These are phyloP conservation scores for Fusarium irregulare DNA, from an alignment of 2,329 filamentous ascomycete species.

Conservation along the genomic window DNA sequence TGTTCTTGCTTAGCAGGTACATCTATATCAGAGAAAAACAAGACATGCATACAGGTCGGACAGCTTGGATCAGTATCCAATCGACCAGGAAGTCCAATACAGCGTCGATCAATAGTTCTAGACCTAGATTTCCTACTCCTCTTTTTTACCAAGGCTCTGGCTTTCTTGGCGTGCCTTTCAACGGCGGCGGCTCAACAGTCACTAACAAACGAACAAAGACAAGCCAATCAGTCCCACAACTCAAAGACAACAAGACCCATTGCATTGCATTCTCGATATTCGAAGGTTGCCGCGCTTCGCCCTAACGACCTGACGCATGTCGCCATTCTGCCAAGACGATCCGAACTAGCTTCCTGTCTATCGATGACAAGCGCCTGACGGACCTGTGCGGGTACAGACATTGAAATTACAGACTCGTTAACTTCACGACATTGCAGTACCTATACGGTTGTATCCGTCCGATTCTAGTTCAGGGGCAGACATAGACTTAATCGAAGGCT, in stretches of 20 bases:
- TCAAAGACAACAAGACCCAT: constrained; percentile 17
- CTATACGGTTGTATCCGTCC: neutral
- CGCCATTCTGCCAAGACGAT: constrained; percentile 36
- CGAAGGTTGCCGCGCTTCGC: constrained; percentile 35
- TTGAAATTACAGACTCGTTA: constrained; percentile 27
- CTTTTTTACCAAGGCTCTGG: constrained; percentile 3
- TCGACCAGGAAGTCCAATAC: constrained; percentile 8
- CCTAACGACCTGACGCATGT: constrained; percentile 33
- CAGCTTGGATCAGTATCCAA: constrained; percentile 12
- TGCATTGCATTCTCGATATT: constrained; percentile 6
- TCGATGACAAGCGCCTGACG: constrained; percentile 31
- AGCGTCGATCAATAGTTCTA: constrained; percentile 40
- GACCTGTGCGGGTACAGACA: neutral
- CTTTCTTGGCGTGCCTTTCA: constrained; percentile 23
- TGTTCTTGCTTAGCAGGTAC: neutral
- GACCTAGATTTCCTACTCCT: constrained; percentile 17
- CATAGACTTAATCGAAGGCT: constrained; percentile 15
- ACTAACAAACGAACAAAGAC: constrained; percentile 9
- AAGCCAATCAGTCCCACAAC: constrained; percentile 11
- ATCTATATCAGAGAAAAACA: neutral
- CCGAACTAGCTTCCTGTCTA: constrained; percentile 34
- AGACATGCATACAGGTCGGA: constrained; percentile 9
- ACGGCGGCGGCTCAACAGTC: constrained; percentile 1
- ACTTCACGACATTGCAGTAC: constrained; percentile 15
- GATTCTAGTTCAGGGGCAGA: constrained; percentile 40